These are phyloP conservation scores for Colletotrichum lindemuthianum DNA, from an alignment of 2,329 filamentous ascomycete genomes.

Conservation along the genomic window DNA sequence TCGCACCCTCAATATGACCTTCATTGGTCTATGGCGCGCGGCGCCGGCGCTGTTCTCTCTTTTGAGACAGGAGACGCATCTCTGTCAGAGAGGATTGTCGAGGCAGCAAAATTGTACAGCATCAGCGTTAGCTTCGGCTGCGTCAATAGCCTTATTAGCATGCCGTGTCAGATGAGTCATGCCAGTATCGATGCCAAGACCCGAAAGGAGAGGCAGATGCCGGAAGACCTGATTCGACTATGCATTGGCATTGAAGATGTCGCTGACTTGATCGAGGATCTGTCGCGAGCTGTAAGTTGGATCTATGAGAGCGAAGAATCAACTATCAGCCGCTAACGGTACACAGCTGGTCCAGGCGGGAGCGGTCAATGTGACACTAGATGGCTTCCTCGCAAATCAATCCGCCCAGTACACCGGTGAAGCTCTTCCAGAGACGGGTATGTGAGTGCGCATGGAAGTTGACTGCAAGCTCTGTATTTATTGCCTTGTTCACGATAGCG, in stretches of 20 bases:
- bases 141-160: conserved; percentile 98
- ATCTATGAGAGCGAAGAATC: background rate
- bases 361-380: conserved; percentile 85
- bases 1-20: conserved; percentile 97
- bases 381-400: conserved; percentile 77
- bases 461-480: background rate
- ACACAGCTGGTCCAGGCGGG: conserved; percentile 90
- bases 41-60: conserved; percentile 91
- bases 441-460: background rate
- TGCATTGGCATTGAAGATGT: conserved; percentile 97
- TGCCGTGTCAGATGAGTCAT: conserved; percentile 99
- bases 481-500: background rate
- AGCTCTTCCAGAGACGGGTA: background rate
- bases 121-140: conserved; percentile 98
- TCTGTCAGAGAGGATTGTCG: conserved; percentile 91
- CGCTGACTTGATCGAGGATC: conserved; percentile 91
- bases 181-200: conserved; percentile 98
- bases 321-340: conserved; percentile 38
- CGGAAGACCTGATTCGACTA: conserved; percentile 94
- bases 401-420: conserved; percentile 4
- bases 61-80: conserved; percentile 92
- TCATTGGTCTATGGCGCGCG: conserved; percentile 94
- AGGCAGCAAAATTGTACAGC: conserved; percentile 89
- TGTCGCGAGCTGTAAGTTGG: conserved; percentile 84
- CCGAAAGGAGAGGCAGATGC: conserved; percentile 86